phyloP scores from a whole-genome alignment of 78 protist species.

The Polysphondylium violaceum region DNA sequence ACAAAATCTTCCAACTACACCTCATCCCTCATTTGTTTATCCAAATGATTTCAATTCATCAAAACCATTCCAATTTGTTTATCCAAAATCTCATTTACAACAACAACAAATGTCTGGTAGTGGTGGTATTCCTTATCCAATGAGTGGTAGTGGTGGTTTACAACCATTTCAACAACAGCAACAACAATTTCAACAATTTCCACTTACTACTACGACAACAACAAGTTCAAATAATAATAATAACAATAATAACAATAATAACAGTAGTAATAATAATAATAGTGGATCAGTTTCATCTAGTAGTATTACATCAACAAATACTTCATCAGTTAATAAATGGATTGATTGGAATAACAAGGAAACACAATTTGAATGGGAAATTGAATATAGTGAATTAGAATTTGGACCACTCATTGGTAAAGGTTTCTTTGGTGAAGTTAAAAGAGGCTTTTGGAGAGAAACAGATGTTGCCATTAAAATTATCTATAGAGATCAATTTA shows the following conservation, averaged over 20 bases:
- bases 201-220: neutral
- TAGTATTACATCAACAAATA: neutral
- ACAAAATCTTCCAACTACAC: neutral
- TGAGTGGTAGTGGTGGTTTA: too few relatives aligned
- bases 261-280: neutral
- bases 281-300: neutral
- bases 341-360: neutral
- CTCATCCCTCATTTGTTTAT: neutral
- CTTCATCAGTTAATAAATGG: slow-evolving; percentile 2
- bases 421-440: slow-evolving; percentile 84
- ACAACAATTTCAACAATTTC: slow-evolving; percentile 8
- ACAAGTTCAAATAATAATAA: neutral
- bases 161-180: neutral
- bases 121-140: too few relatives aligned
- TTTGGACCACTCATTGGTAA: slow-evolving; percentile 67
- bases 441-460: slow-evolving; percentile 77
- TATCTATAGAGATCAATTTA: slow-evolving; percentile 74
- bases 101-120: too few relatives aligned
- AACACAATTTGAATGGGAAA: slow-evolving; percentile 31
- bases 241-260: neutral
- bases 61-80: too few relatives aligned
- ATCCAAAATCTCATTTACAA: too few relatives aligned
- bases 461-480: slow-evolving; percentile 83
- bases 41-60: neutral
- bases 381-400: slow-evolving; percentile 47